These are phyloP conservation scores for Astragalus membranaceus DNA, from an alignment of 306 rosid genomes.

Conservation along the genomic window DNA sequence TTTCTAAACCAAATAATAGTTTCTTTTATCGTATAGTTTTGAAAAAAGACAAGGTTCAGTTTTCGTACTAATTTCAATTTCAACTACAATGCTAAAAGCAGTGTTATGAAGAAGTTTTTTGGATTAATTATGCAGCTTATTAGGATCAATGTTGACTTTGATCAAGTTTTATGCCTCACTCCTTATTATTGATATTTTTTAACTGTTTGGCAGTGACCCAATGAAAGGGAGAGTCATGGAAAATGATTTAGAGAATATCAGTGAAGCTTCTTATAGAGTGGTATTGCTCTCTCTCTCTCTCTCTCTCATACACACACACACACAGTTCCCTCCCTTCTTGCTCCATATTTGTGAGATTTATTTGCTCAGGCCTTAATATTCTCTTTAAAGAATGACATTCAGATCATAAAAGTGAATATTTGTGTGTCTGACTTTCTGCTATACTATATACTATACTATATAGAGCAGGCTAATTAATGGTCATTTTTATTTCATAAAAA, in stretches of 20 bases:
- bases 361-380: background rate
- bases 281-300: constrained; percentile 22
- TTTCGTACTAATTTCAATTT: background rate
- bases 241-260: constrained; percentile 30
- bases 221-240: constrained; percentile 41
- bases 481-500: constrained; percentile 14
- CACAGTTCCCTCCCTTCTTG: background rate
- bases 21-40: background rate
- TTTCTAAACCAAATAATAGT: background rate
- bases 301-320: background rate
- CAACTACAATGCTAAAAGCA: no score
- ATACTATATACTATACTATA: background rate
- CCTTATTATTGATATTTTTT: background rate
- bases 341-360: constrained; percentile 19
- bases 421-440: background rate
- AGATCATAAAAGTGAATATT: background rate
- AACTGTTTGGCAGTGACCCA: constrained; percentile 45
- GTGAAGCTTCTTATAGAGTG: constrained; percentile 36
- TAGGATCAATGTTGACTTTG: background rate
- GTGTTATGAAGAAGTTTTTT: background rate
- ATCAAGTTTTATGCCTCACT: background rate
- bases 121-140: background rate
- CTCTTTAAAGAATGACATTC: constrained; percentile 15
- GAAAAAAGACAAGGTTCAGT: background rate
- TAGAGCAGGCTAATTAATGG: background rate